These are phyloP conservation scores for Astrothelium subdiscretum DNA, from an alignment of 495 filamentous ascomycete species.

Conservation along the genomic window DNA sequence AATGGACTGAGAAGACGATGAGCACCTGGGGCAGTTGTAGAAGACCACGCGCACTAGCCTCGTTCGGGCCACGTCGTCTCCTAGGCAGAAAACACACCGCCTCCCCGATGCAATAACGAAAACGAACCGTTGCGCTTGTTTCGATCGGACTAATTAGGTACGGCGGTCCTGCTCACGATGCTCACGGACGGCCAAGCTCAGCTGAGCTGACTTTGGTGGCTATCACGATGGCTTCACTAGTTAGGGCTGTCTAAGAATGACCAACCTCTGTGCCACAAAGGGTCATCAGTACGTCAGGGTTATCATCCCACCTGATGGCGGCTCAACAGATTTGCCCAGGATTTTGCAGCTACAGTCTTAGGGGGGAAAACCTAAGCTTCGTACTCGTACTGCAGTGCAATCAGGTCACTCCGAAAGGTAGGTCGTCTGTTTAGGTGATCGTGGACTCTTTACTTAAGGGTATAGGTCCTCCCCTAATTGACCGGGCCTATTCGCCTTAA, in stretches of 20 bases:
- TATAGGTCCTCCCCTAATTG: no score
- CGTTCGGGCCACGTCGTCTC: not conserved
- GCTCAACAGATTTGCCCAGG: not conserved
- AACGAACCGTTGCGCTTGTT: no score
- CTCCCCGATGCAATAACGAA: not conserved
- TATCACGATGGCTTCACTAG: not conserved
- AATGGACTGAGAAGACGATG: slow-evolving; percentile 2
- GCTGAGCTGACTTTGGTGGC: not conserved
- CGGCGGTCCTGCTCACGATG: no score
- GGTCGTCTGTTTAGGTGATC: no score
- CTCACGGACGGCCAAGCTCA: no score
- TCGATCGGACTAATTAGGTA: no score
- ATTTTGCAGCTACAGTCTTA: not conserved
- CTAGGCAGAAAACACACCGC: not conserved
- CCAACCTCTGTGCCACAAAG: not conserved
- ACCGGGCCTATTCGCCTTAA: not conserved
- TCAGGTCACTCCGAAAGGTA: no score
- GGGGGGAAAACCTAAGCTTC: no score
- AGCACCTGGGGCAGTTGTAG: not conserved
- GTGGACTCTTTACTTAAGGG: no score
- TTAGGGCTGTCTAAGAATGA: not conserved
- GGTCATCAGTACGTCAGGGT: not conserved
- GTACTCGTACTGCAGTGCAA: no score
- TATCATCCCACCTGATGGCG: not conserved
- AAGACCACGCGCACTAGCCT: not conserved